These are phyloP conservation scores for Pseudonitzschia multistriata DNA, from an alignment of 108 stramenopile genomes.

Conservation along the genomic window DNA sequence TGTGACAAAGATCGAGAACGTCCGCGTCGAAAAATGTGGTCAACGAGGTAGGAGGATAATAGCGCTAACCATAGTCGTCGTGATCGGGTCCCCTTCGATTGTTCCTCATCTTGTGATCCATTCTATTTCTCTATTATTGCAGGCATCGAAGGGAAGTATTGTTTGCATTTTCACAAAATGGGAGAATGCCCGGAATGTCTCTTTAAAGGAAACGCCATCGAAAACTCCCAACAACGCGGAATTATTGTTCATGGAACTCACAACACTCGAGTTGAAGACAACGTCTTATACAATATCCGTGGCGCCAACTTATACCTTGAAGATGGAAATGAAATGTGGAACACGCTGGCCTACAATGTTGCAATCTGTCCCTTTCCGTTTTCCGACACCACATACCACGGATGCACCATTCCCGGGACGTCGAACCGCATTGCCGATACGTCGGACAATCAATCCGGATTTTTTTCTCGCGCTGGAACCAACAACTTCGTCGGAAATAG, in stretches of 20 bases:
- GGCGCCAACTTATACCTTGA: conserved; percentile 62
- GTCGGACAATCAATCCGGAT: conserved; percentile 49
- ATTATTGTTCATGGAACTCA: conserved; percentile 62
- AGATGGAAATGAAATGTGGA: conserved; percentile 73
- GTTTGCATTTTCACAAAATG: conserved; percentile 51
- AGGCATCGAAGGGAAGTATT: conserved; percentile 14
- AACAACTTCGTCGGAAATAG: conserved; percentile 56
- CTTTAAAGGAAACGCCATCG: conserved; percentile 55
- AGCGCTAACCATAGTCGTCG: neutral
- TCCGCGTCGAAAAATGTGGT: conserved; percentile 56
- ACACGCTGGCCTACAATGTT: conserved; percentile 53
- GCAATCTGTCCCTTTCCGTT: conserved; percentile 58
- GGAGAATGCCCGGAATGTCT: conserved; percentile 46
- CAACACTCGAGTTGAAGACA: conserved; percentile 37
- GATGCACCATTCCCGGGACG: conserved; percentile 64
- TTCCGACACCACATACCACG: conserved; percentile 32
- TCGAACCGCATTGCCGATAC: conserved; percentile 45
- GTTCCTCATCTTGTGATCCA: neutral
- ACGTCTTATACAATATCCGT: conserved; percentile 60
- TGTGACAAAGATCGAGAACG: conserved; percentile 37
- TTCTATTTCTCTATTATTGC: neutral
- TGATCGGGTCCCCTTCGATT: neutral
- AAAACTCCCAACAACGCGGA: conserved; percentile 56
- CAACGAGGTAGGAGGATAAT: conserved; percentile 55
- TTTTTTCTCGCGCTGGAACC: conserved; percentile 38